phyloP scores from a whole-genome alignment of 352 stramenopile species.

The Pythium diclinum region DNA sequence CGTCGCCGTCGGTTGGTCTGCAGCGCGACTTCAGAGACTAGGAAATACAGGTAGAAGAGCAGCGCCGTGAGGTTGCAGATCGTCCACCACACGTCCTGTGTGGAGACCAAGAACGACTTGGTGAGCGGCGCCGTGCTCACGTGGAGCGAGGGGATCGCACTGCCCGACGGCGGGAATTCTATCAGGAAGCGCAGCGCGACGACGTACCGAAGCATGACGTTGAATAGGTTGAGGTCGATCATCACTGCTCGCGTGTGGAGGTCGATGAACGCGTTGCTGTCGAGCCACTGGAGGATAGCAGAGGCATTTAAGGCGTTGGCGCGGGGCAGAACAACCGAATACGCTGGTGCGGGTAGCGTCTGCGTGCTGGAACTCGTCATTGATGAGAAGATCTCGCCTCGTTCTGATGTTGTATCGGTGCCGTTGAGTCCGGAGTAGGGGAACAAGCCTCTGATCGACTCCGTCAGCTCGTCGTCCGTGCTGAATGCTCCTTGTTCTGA shows the following conservation, averaged over 20 bases:
- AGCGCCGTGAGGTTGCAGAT: slow-evolving; percentile 34
- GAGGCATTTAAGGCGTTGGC: slow-evolving; percentile 17
- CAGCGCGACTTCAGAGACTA: slow-evolving; percentile 40
- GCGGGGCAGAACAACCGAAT: slow-evolving; percentile 38
- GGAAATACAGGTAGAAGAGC: slow-evolving; percentile 45
- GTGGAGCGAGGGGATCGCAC: slow-evolving; percentile 30
- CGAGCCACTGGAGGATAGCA: slow-evolving; percentile 28
- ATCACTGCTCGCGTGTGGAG: slow-evolving; percentile 37
- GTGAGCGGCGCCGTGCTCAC: slow-evolving; percentile 35
- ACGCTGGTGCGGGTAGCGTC: slow-evolving; percentile 39
- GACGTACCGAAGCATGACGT: slow-evolving; percentile 44
- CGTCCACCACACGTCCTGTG: slow-evolving; percentile 28
- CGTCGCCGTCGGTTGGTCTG: slow-evolving; percentile 29
- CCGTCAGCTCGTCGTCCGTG: slow-evolving; percentile 20
- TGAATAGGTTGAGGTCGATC: slow-evolving; percentile 49
- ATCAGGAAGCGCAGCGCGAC: slow-evolving; percentile 42
- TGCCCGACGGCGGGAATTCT: slow-evolving; percentile 42
- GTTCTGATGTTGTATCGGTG: slow-evolving; percentile 33
- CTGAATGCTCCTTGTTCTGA: slow-evolving; percentile 24
- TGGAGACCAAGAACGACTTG: slow-evolving; percentile 38
- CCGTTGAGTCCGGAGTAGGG: slow-evolving; percentile 34
- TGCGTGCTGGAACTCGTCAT: slow-evolving; percentile 29
- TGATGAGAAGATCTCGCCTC: slow-evolving; percentile 37
- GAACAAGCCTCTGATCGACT: slow-evolving; percentile 28
- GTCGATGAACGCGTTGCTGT: slow-evolving; percentile 38